Evolutionary conservation across 352 stramenopile genomes (phyloP).

Genomic region (Globisporangium uncinulatum): DNA sequence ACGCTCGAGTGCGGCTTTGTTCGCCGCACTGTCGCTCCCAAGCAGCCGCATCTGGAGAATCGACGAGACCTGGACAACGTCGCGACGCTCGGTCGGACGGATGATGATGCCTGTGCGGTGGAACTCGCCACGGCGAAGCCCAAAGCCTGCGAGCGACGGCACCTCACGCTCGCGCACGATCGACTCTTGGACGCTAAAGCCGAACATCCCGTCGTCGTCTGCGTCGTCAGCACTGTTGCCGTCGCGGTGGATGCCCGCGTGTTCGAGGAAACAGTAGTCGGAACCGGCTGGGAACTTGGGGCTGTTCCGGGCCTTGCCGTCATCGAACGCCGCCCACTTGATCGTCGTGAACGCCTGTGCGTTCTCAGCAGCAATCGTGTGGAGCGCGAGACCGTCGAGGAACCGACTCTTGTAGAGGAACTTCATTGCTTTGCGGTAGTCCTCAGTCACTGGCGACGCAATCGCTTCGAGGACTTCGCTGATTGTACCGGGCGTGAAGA

Average conservation of each 20-base stretch:
- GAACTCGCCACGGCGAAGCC: slow-evolving; percentile 44
- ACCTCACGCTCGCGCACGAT: slow-evolving; percentile 57
- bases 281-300: slow-evolving; percentile 27
- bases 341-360: slow-evolving; percentile 53
- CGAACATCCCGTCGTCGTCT: slow-evolving; percentile 20
- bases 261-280: slow-evolving; percentile 81
- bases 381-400: slow-evolving; percentile 52
- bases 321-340: slow-evolving; percentile 73
- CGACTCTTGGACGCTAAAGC: slow-evolving; percentile 67
- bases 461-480: slow-evolving; percentile 63
- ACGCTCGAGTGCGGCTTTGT: slow-evolving; percentile 34
- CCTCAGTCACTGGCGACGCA: slow-evolving; percentile 52
- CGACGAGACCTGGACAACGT: slow-evolving; percentile 60
- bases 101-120: slow-evolving; percentile 63
- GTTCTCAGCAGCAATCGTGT: slow-evolving; percentile 36
- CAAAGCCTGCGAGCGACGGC: slow-evolving; percentile 45
- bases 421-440: slow-evolving; percentile 61
- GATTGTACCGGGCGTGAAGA: slow-evolving; percentile 47
- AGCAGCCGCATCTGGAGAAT: slow-evolving; percentile 53
- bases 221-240: not conserved
- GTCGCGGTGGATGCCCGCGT: slow-evolving; percentile 43
- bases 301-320: slow-evolving; percentile 23
- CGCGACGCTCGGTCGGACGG: slow-evolving; percentile 41
- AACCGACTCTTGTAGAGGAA: slow-evolving; percentile 57
- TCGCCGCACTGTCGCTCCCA: slow-evolving; percentile 14